phyloP scores from a whole-genome alignment of 2,329 filamentous ascomycete genomes.

The Juglanconis sp. region DNA sequence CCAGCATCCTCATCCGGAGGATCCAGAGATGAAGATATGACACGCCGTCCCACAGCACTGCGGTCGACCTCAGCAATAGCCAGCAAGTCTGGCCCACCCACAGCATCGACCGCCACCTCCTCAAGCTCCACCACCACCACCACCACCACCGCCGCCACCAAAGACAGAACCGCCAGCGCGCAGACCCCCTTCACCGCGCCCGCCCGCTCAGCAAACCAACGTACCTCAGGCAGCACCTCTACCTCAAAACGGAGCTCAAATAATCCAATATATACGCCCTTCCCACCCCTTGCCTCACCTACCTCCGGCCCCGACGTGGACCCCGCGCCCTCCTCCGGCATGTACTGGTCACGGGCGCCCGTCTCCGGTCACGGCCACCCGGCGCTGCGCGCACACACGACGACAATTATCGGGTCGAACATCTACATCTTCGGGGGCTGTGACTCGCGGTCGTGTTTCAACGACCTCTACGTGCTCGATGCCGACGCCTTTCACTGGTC shows the following conservation, averaged over 20 bases:
- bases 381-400: conserved; percentile 63
- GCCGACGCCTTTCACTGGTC: conserved; percentile 70
- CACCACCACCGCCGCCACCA: conserved; percentile 49
- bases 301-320: conserved; percentile 57
- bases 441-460: conserved; percentile 65
- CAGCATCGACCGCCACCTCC: conserved; percentile 21
- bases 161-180: conserved; percentile 28
- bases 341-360: conserved; percentile 69
- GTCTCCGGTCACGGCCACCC: conserved; percentile 61
- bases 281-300: conserved; percentile 56
- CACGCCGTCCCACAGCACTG: conserved; percentile 42
- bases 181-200: conserved; percentile 18
- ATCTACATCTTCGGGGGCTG: conserved; percentile 69
- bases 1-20: conserved; percentile 25
- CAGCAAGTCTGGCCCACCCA: conserved; percentile 27
- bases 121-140: conserved; percentile 21
- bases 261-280: conserved; percentile 42
- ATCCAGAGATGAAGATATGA: conserved; percentile 25
- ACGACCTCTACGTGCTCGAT: conserved; percentile 66
- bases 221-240: conserved; percentile 19
- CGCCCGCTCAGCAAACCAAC: conserved; percentile 23
- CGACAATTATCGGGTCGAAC: conserved; percentile 63
- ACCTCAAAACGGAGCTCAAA: conserved; percentile 25
- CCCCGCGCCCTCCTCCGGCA: conserved; percentile 63
- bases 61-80: conserved; percentile 55